Conservation (phyloP, 2,329 filamentous ascomycete genomes). For the Botrytis hyacinthi region DNA sequence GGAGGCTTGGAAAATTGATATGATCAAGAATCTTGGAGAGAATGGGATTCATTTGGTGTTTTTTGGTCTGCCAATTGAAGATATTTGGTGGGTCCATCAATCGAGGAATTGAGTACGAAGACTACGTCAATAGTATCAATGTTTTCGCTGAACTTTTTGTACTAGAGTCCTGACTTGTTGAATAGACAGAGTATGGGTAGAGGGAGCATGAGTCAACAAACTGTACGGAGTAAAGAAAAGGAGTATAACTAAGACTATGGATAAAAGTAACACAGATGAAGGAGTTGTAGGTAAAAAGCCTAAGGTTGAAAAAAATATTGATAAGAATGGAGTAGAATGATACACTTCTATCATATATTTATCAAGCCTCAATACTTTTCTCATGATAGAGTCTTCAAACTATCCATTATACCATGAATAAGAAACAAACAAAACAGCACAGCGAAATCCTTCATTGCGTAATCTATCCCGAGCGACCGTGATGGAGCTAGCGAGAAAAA, state of each 20-base stretch:
- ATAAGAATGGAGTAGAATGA: neutral
- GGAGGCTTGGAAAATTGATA: neutral
- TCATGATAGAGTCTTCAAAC: neutral
- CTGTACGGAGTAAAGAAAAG: neutral
- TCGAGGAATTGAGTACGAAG: neutral
- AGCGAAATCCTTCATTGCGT: neutral
- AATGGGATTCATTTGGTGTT: neutral
- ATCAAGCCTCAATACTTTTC: neutral
- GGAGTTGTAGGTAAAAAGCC: neutral
- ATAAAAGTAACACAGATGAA: neutral
- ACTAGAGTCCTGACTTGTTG: neutral
- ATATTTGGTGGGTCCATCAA: neutral
- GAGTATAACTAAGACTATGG: neutral
- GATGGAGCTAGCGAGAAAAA: neutral
- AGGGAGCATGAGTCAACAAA: rapidly evolving
- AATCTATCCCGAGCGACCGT: neutral
- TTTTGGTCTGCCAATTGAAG: neutral
- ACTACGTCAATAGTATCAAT: neutral
- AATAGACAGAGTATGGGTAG: neutral
- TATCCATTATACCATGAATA: neutral
- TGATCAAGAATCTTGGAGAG: neutral
- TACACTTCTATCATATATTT: neutral
- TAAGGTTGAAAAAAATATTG: neutral
- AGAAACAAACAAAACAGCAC: neutral
- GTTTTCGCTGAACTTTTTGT: neutral